Evolutionary conservation across 768 basidiomycete genomes (phyloP).

Genomic region (Lentinula edodes): DNA sequence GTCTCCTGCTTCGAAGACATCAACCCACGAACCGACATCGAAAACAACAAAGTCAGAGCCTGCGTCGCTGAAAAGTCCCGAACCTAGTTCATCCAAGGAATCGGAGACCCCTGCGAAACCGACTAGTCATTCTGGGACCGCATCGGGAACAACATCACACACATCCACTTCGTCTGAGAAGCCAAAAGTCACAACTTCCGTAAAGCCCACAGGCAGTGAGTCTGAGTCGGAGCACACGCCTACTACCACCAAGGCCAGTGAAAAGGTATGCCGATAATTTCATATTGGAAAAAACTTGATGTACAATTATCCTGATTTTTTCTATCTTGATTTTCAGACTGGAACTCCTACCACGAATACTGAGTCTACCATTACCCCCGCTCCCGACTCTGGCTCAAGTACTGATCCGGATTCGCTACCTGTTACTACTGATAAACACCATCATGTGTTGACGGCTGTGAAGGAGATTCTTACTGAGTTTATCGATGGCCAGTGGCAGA

Average conservation of each 20-base stretch:
- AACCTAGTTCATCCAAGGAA: not conserved
- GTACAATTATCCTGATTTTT: not conserved
- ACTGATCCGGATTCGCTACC: not conserved
- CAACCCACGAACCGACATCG: not conserved
- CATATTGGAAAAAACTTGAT: not conserved
- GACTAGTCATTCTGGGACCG: not conserved
- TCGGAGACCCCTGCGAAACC: not conserved
- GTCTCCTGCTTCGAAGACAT: not conserved
- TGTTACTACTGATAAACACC: not conserved
- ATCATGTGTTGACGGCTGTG: not conserved
- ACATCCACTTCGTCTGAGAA: not conserved
- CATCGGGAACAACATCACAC: not conserved
- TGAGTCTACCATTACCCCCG: not conserved
- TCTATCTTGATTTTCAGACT: not conserved
- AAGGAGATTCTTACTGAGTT: not conserved
- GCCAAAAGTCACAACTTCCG: no score
- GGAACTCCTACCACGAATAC: not conserved
- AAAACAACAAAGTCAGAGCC: not conserved
- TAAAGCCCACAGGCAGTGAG: not conserved
- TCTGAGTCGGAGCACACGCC: not conserved
- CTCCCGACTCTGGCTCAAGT: not conserved
- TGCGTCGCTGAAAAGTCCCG: not conserved
- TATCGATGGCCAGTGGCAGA: not conserved
- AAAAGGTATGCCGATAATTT: not conserved
- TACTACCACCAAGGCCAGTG: not conserved